Evolutionary conservation across 108 stramenopile genomes (phyloP).

Genomic region (Cyclostephanos tholiformis): DNA sequence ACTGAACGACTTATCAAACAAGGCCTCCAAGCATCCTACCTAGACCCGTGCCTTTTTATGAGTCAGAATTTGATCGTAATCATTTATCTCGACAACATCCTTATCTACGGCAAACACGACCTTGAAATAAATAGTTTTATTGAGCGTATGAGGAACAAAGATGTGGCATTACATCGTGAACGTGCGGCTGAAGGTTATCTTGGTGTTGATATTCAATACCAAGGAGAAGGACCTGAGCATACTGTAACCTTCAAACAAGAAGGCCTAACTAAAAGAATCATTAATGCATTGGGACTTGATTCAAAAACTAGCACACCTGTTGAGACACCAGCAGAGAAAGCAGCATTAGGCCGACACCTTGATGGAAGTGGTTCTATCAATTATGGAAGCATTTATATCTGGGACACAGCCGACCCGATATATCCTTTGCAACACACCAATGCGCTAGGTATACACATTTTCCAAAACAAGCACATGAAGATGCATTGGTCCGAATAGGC

Average conservation of each 20-base stretch:
- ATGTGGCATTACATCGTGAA: too few species aligned
- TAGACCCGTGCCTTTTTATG: constrained; percentile 55
- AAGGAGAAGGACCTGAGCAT: not conserved
- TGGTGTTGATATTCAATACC: constrained; percentile 7
- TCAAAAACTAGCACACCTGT: too few species aligned
- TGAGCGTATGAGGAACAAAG: too few species aligned
- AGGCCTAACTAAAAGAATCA: constrained; percentile 47
- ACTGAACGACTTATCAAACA: constrained; percentile 25
- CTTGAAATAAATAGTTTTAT: too few species aligned
- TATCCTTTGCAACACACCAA: too few species aligned
- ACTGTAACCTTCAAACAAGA: constrained; percentile 39
- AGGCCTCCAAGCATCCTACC: constrained; percentile 43
- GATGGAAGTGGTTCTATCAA: not conserved
- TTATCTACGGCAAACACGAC: too few species aligned
- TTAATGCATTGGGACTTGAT: too few species aligned
- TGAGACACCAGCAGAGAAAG: too few species aligned
- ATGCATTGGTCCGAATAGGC: constrained; percentile 19
- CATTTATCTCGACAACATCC: constrained; percentile 31
- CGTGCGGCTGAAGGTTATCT: constrained; percentile 22
- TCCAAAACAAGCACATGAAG: too few species aligned
- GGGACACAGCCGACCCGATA: too few species aligned
- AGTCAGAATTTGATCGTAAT: constrained; percentile 28
- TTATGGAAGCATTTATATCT: not conserved
- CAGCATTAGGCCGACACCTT: not conserved
- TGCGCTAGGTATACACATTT: too few species aligned